A percentile compares a stretch with the other conserved stretches of the same genome.
These are phyloP conservation scores for Xylariaceae sp. DNA, from an alignment of 2,329 filamentous ascomycete species.

Conservation along the genomic window DNA sequence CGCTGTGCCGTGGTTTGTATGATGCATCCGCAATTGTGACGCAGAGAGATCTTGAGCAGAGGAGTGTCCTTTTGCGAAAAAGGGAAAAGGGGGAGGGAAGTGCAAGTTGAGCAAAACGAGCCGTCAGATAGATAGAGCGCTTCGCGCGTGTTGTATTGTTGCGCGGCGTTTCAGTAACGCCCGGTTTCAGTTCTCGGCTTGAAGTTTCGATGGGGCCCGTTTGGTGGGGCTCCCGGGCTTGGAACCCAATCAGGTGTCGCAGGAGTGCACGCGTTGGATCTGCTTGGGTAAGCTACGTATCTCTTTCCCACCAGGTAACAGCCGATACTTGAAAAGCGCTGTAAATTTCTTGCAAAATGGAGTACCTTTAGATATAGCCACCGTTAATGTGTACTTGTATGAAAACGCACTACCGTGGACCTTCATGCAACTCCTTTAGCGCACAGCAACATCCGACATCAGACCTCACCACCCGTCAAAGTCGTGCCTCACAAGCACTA, in stretches of 20 bases:
- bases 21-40: background rate
- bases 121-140: background rate
- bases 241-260: no score
- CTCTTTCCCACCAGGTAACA: no score
- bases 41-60: background rate
- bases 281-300: no score
- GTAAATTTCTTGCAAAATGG: no score
- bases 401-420: no score
- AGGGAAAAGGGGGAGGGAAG: background rate
- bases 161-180: background rate
- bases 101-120: background rate
- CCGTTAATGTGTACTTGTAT: no score
- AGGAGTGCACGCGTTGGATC: no score
- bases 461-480: no score
- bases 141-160: background rate
- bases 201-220: background rate
- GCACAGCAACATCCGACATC: no score
- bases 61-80: background rate
- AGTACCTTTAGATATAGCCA: constrained; percentile 1
- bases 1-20: background rate
- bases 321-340: no score
- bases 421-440: no score
- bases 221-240: background rate
- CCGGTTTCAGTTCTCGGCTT: background rate
- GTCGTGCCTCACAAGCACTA: no score